phyloP scores from a whole-genome alignment of 352 stramenopile genomes.

The Plasmopara muralis region DNA sequence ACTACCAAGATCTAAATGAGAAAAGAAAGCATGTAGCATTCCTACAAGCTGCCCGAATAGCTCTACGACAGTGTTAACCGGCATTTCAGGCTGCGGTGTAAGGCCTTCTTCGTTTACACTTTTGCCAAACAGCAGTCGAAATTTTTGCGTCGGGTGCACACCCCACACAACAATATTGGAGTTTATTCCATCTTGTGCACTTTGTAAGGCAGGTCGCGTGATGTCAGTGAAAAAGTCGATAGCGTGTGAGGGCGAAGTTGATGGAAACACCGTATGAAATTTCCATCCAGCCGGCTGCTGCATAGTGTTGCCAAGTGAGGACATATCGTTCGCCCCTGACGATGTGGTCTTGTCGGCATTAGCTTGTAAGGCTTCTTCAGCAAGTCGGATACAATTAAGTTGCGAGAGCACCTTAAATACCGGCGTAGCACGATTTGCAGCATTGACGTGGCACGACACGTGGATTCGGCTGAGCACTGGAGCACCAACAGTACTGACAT shows the following conservation, averaged over 20 bases:
- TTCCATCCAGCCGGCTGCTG: conserved; percentile 37
- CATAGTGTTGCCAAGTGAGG: background rate
- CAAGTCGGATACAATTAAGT: conserved; percentile 37
- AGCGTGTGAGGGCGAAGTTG: conserved; percentile 29
- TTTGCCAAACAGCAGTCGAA: conserved; percentile 59
- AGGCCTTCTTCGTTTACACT: conserved; percentile 25
- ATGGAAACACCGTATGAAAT: conserved; percentile 55
- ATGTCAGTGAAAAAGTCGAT: conserved; percentile 55
- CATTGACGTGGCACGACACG: conserved; percentile 66
- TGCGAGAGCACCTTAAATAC: conserved; percentile 52
- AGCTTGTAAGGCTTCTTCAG: conserved; percentile 20
- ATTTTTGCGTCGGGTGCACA: conserved; percentile 68
- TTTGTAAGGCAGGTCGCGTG: conserved; percentile 38
- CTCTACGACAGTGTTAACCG: conserved; percentile 39
- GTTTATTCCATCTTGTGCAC: conserved; percentile 45
- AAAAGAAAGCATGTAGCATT: conserved; percentile 48
- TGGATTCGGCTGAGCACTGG: conserved; percentile 37
- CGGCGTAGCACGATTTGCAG: conserved; percentile 52
- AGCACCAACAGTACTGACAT: conserved; percentile 1
- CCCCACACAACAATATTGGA: conserved; percentile 58
- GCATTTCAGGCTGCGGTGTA: conserved; percentile 11
- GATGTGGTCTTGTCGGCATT: background rate
- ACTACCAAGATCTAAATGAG: conserved; percentile 11
- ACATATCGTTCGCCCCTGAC: background rate
- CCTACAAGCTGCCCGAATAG: conserved; percentile 50